Evolutionary conservation across 2,329 filamentous ascomycete species (phyloP).

Genomic region (Trichoderma cornu-damae): DNA sequence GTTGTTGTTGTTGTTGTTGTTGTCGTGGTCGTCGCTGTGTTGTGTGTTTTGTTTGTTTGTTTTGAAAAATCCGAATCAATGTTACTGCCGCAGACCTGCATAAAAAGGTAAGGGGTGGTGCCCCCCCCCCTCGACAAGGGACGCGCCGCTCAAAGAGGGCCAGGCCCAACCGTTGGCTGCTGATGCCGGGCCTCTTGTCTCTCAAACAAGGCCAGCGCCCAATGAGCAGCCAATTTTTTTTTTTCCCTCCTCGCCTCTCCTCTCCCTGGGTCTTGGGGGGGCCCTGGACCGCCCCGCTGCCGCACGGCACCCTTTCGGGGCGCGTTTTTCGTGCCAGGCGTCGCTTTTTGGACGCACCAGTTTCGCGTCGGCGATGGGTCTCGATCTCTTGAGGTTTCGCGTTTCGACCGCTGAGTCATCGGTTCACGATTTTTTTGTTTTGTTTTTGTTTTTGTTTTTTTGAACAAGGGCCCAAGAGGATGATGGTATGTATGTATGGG

Average conservation of each 20-base stretch:
- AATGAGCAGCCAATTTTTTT: neutral
- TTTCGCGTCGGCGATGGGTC: constrained; percentile 17
- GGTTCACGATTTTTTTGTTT: neutral
- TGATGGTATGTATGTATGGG: too few relatives aligned
- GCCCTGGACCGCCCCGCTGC: neutral
- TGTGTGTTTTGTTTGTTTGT: constrained; percentile 5
- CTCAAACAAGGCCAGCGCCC: neutral
- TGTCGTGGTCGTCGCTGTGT: too few relatives aligned
- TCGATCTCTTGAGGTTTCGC: neutral
- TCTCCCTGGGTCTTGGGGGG: too few relatives aligned
- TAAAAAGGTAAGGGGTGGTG: constrained; percentile 3
- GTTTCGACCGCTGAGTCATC: neutral
- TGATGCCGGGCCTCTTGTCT: constrained; percentile 1
- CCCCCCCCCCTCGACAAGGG: neutral
- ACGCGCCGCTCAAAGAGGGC: constrained; percentile 6
- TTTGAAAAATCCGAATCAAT: neutral
- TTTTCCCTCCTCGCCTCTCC: too few relatives aligned
- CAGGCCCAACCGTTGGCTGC: constrained; percentile 2
- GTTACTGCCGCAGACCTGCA: neutral
- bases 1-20: too few relatives aligned
- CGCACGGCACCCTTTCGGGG: neutral
- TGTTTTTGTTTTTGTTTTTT: neutral
- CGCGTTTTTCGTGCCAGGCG: constrained; percentile 16
- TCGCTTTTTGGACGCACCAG: constrained; percentile 10
- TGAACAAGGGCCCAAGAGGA: neutral